Base-by-base conservation (phyloP, 495 filamentous ascomycete species). In the Hyaloscypha variabilis region DNA sequence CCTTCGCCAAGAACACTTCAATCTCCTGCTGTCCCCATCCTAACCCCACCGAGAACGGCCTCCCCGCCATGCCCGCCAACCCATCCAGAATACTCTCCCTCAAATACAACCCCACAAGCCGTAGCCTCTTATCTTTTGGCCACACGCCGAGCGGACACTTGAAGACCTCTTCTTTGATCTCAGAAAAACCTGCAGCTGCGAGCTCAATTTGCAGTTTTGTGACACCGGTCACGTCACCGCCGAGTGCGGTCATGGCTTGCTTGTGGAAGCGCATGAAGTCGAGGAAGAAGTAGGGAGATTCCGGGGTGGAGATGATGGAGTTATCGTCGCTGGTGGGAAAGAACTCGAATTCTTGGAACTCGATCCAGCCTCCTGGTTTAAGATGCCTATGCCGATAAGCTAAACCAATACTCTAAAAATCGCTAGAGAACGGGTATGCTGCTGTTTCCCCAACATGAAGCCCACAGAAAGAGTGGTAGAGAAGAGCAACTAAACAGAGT, bases 281-380 rank as follows among this genome's bases (percentile, higher is more conserved):
- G 11, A 34, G 30, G 25, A 60, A 60, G 30, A 21, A n/a, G 34
- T 60, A 60, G 11, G 58, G 11, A 14, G 23, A 6, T n/a, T 49
- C 58, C 31, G 87, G 76, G 28, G 78, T 81, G 31, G 31, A 36
- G 31, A 13, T 36, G 31, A 36, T 36, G 31, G 31, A 36, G 31
- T 73, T 76, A 68, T 83, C 81, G 53, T 78, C 76, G n/a, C 81
- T 83, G 21, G 66, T 65, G n/a, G 74, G 58, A 10, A 70, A 67
- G 59, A 63, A 68, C 46, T 69, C 61, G 25, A 78, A 62, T 46
- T 79, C 77, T 25, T 79, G 77, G 17, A 76, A 58, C 49, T 80
- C 78, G 58, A 66, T 30, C 55, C 63, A 90, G 63, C 82, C 88
- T 28, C 88, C 88, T 3, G 88, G 88, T 55, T 80, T 81, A 17